phyloP scores from a whole-genome alignment of 768 basidiomycete genomes.

The Mycena leptocephala region DNA sequence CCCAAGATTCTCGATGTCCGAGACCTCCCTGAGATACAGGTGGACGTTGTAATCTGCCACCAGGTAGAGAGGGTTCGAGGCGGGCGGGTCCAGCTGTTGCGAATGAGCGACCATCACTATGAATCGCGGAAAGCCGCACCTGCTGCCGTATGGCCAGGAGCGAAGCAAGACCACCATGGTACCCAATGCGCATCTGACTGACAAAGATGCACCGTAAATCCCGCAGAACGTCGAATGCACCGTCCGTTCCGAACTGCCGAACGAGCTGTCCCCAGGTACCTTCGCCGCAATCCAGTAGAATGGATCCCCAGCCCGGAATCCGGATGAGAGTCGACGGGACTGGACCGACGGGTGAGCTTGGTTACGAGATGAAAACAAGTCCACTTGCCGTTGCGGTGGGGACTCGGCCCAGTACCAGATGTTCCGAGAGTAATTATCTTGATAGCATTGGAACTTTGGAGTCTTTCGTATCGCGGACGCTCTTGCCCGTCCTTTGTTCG shows the following conservation, averaged over 20 bases:
- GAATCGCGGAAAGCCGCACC: constrained; percentile 56
- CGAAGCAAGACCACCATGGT: constrained; percentile 87
- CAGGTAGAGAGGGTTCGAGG: constrained; percentile 77
- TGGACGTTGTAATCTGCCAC: constrained; percentile 73
- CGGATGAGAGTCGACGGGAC: constrained; percentile 84
- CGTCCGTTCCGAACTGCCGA: constrained; percentile 77
- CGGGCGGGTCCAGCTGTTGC: constrained; percentile 74
- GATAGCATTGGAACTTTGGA: background rate
- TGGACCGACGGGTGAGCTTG: constrained; percentile 40
- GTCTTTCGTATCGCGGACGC: background rate
- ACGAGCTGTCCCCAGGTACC: constrained; percentile 93
- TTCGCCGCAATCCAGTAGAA: constrained; percentile 92
- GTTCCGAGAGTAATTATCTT: constrained; percentile 15
- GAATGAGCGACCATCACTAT: background rate
- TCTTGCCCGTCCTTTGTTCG: background rate
- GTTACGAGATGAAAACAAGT: background rate
- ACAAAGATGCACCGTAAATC: constrained; percentile 86
- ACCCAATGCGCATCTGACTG: constrained; percentile 92
- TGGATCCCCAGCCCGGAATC: constrained; percentile 78
- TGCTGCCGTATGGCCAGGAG: constrained; percentile 78
- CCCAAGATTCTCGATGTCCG: constrained; percentile 81
- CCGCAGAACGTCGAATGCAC: constrained; percentile 73
- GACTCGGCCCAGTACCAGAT: background rate
- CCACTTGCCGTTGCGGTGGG: background rate
- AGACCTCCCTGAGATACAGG: constrained; percentile 81